phyloP scores from a whole-genome alignment of 2,329 filamentous ascomycete species.

The Sporothrix curviconia region DNA sequence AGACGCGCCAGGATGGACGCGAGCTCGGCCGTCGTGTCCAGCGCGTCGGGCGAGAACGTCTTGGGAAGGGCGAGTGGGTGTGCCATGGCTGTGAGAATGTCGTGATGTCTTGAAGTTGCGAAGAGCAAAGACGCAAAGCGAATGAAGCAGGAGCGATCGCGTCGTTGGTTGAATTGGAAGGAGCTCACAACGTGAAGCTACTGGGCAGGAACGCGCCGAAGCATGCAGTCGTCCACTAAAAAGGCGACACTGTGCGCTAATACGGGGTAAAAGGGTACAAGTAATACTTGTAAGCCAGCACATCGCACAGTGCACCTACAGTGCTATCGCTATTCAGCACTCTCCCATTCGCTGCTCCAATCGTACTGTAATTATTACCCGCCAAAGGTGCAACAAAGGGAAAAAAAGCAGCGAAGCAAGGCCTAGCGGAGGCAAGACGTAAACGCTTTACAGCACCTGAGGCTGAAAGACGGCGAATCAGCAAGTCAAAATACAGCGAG shows the following conservation, averaged over 20 bases:
- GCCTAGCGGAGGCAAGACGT: too few relatives aligned
- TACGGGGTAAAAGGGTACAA: too few relatives aligned
- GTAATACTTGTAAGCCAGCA: too few relatives aligned
- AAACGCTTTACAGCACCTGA: too few relatives aligned
- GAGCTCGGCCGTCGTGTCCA: constrained; percentile 80
- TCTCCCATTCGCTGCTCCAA: not conserved
- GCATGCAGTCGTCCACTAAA: not conserved
- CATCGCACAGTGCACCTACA: not conserved
- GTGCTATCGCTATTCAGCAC: not conserved
- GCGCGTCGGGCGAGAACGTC: constrained; percentile 70
- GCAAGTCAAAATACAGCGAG: constrained; percentile 6
- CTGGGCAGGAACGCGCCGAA: not conserved
- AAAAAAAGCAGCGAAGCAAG: not conserved
- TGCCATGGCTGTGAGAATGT: constrained; percentile 17
- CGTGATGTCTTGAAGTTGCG: not conserved
- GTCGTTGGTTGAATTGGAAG: not conserved
- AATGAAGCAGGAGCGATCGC: not conserved
- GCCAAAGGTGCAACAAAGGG: not conserved
- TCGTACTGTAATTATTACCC: not conserved
- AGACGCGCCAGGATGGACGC: constrained; percentile 71
- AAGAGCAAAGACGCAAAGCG: not conserved
- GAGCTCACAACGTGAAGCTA: not conserved
- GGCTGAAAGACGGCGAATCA: not conserved
- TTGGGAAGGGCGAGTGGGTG: constrained; percentile 48
- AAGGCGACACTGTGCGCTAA: not conserved